A percentile compares a stretch with the other conserved stretches of the same genome.
Evolutionary conservation across 768 basidiomycete species (phyloP).

Genomic region (Polyporus arcularius): DNA sequence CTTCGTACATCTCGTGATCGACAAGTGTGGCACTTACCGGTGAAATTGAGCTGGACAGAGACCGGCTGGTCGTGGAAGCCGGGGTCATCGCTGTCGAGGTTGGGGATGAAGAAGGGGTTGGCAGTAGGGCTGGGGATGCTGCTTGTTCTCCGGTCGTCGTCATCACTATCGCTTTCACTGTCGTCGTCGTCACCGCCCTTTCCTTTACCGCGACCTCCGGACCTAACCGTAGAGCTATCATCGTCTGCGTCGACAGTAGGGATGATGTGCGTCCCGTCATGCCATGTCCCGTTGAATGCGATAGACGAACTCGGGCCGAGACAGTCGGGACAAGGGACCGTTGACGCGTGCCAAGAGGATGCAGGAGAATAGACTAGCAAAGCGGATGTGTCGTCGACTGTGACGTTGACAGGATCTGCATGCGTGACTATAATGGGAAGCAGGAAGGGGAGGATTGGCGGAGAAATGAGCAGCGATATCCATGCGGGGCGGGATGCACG

Average conservation of each 20-base stretch:
- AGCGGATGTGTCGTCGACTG: slow-evolving; percentile 26
- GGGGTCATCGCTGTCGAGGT: slow-evolving; percentile 25
- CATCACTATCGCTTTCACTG: slow-evolving; percentile 3
- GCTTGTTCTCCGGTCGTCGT: neutral
- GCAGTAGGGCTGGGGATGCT: neutral
- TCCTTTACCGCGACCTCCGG: slow-evolving; percentile 5
- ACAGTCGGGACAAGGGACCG: slow-evolving; percentile 19
- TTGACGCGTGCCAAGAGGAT: slow-evolving; percentile 26
- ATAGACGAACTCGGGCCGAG: slow-evolving; percentile 12
- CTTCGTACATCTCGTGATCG: neutral
- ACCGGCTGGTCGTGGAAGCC: slow-evolving; percentile 26
- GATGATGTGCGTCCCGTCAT: slow-evolving; percentile 27
- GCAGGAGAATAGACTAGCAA: slow-evolving; percentile 22
- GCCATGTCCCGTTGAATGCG: slow-evolving; percentile 26
- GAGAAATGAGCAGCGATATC: neutral
- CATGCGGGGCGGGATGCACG: slow-evolving; percentile 1
- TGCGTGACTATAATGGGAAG: neutral
- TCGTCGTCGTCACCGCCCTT: slow-evolving; percentile 10
- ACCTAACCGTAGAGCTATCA: neutral
- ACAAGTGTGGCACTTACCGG: slow-evolving; percentile 22
- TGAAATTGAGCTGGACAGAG: slow-evolving; percentile 30
- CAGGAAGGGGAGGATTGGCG: neutral
- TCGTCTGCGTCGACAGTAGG: slow-evolving; percentile 23
- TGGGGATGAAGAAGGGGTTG: slow-evolving; percentile 26
- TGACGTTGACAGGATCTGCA: slow-evolving; percentile 21